Conservation (phyloP, 106 monocot species). For the Posidonia australis region DNA sequence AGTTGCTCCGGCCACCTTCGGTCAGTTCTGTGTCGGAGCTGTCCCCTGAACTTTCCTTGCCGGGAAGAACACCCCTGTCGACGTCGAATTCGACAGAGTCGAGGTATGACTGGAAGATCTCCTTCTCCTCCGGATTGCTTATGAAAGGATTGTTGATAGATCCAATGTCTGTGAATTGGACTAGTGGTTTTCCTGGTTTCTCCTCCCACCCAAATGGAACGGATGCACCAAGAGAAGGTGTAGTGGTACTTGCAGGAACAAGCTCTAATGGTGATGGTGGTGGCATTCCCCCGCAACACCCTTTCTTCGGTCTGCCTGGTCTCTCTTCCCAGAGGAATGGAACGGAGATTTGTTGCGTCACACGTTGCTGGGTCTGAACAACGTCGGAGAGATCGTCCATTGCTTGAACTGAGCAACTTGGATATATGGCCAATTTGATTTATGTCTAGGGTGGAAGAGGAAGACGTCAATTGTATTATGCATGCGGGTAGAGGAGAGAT, state of each 20-base stretch:
- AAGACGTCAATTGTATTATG: too few relatives aligned
- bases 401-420: too few relatives aligned
- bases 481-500: too few relatives aligned
- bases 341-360: slow-evolving; percentile 15
- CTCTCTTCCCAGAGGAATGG: slow-evolving; percentile 24
- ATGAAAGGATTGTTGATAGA: neutral
- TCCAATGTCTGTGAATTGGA: neutral
- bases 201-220: slow-evolving; percentile 11
- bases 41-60: neutral
- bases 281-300: neutral
- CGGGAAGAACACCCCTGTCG: neutral
- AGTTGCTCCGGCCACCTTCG: neutral
- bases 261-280: neutral
- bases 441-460: too few relatives aligned
- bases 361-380: neutral
- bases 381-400: too few relatives aligned
- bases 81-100: neutral
- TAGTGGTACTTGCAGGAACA: neutral
- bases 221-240: neutral
- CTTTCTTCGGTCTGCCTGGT: slow-evolving; percentile 14
- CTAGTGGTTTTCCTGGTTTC: slow-evolving; percentile 6
- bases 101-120: neutral
- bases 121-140: slow-evolving; percentile 2
- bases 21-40: neutral
- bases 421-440: too few relatives aligned